Conservation (phyloP, 1,284 basidiomycete genomes). For the Microbotryum lychnidis-dioicae region DNA sequence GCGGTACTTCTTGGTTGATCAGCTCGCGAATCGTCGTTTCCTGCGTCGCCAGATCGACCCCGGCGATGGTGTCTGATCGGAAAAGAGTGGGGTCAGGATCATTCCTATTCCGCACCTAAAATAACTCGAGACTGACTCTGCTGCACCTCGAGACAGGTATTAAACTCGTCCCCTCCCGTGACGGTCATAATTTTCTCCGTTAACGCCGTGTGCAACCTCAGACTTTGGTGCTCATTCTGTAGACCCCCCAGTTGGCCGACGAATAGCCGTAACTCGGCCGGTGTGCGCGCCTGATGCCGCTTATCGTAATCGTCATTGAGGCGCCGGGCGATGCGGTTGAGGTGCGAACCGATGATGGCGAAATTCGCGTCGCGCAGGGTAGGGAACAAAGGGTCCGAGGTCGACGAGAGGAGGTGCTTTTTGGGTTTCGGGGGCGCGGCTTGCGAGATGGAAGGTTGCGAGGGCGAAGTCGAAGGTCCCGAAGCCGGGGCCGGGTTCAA, state of each 20-base stretch:
- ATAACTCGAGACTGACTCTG: slow-evolving; percentile 57
- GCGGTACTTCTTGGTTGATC: slow-evolving; percentile 70
- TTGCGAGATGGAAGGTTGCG: slow-evolving; percentile 36
- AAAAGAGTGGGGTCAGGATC: neutral
- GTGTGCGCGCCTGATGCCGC: slow-evolving; percentile 65
- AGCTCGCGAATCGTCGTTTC: slow-evolving; percentile 75
- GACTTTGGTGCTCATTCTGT: slow-evolving; percentile 79
- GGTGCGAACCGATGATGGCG: slow-evolving; percentile 73
- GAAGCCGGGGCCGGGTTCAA: slow-evolving; percentile 44
- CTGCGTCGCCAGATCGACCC: slow-evolving; percentile 70
- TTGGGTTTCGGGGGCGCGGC: slow-evolving; percentile 21
- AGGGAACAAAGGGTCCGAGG: slow-evolving; percentile 70
- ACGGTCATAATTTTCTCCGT: slow-evolving; percentile 82
- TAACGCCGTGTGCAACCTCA: slow-evolving; percentile 81
- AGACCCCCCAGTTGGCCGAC: slow-evolving; percentile 87
- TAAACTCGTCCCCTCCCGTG: slow-evolving; percentile 82
- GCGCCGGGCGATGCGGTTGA: slow-evolving; percentile 72
- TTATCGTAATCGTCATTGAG: slow-evolving; percentile 89
- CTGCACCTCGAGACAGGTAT: slow-evolving; percentile 86
- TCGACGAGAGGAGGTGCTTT: slow-evolving; percentile 44
- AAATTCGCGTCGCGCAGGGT: slow-evolving; percentile 90
- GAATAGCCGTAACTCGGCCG: slow-evolving; percentile 86
- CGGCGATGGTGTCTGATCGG: slow-evolving; percentile 70
- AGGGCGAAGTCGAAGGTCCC: slow-evolving; percentile 72
- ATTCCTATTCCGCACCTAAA: neutral